Base-by-base conservation (phyloP, 2,329 filamentous ascomycete species). In the Microthyrium microscopicum region DNA sequence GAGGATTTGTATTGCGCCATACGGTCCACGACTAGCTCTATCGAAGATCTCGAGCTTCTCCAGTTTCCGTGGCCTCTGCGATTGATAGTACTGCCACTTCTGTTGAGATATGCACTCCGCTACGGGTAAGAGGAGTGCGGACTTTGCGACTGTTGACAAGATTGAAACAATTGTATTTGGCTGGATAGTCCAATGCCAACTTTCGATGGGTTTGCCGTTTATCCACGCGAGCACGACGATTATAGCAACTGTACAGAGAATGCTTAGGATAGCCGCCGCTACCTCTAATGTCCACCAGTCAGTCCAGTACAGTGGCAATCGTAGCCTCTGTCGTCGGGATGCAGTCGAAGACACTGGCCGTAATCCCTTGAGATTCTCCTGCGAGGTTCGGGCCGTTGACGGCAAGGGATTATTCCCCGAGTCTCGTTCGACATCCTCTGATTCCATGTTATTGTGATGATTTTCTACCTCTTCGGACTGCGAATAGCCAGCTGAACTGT, bases 21-120 rank as follows among this genome's bases (percentile, higher is more conserved):
- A 29, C 16, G 27, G 27, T 11, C 27, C 27, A 29, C 27, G 27
- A 21, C 47, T 48, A 0, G 49, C 46, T 5, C 42, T 40, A 24
- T 52, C 49, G 19, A 48, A 51, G 5, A 40, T 12, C 26, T 50
- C 44, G 12, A 51, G 40, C 20, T 50, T 36, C 13, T 37, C 22
- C 7, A 55, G 39, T 17, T 29, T 34, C 11, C 35, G 41, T 13
- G 33, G 7, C 5, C 31, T 29, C 8, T 37, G 24, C n/a, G n/a
- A n/a, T n/a, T n/a, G n/a, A 33, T 47, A 49, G 33, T 50, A 42
- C 11, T 38, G 12, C 54, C 54, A 57, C 38, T 55, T 55, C 20
- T 53, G 40, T 37, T 58, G 55, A 26, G 46, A 44, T 20, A 57
- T 39, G 26, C 46, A 48, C 20, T 48, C 44, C 2, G 50, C 45